Percentiles rank a stretch among this genome's conserved stretches.
Evolutionary conservation across 163 green algal genomes (phyloP).

Genomic region (Chlorella variabilis): DNA sequence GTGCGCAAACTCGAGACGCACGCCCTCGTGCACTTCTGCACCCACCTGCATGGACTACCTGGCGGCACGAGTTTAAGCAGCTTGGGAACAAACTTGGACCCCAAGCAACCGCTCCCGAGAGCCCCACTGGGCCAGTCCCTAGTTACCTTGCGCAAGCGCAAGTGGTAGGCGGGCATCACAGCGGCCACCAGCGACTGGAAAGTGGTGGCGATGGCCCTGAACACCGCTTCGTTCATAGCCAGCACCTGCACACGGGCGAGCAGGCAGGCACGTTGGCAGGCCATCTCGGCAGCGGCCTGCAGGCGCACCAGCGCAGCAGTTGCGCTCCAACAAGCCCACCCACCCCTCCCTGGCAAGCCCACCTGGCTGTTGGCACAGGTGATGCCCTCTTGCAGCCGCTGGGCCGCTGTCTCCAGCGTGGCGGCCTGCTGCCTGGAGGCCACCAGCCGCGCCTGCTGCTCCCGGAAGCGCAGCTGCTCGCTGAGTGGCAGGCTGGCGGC

Average conservation of each 20-base stretch:
- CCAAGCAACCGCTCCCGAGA: background rate
- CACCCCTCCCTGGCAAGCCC: background rate
- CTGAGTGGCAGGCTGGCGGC: background rate
- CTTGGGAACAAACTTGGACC: background rate
- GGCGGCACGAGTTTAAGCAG: background rate
- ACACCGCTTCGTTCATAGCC: constrained; percentile 16
- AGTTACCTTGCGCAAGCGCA: constrained; percentile 21
- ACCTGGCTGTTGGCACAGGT: background rate
- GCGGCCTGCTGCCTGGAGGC: background rate
- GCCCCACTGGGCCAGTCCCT: background rate
- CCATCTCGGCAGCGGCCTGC: too few species aligned
- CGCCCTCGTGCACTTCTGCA: constrained; percentile 7
- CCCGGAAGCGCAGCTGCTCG: constrained; percentile 14
- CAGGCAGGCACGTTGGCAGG: background rate
- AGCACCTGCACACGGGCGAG: background rate
- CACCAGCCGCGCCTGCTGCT: constrained; percentile 12
- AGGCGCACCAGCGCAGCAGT: too few species aligned
- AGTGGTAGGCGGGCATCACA: constrained; percentile 4
- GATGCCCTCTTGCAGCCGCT: constrained; percentile 33
- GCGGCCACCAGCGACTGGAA: constrained; percentile 7
- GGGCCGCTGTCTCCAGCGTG: constrained; percentile 1
- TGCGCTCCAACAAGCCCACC: too few species aligned
- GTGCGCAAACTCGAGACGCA: constrained; percentile 21
- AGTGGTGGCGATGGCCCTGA: background rate
- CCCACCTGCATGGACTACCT: constrained; percentile 11